phyloP scores from a whole-genome alignment of 371 early-diverging fungal species.

The Apophysomyces trapeziformis region DNA sequence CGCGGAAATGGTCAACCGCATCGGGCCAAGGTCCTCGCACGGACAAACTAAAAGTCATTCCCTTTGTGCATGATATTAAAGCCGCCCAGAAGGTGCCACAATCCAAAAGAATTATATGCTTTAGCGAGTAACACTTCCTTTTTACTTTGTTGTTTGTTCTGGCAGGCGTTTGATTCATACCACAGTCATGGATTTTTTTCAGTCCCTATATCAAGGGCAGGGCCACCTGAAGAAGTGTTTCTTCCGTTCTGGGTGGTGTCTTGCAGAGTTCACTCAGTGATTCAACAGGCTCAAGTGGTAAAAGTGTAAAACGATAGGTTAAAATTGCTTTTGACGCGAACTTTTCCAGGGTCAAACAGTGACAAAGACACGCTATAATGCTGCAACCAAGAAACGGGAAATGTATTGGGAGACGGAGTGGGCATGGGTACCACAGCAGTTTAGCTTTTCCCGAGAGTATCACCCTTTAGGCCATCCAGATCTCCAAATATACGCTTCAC shows the following conservation, averaged over 20 bases:
- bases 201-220: conserved; percentile 40
- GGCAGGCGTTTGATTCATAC: conserved; percentile 56
- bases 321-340: too few species aligned
- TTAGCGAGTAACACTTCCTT: too few species aligned
- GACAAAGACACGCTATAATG: conserved; percentile 47
- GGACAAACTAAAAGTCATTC: conserved; percentile 57
- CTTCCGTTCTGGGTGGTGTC: conserved; percentile 67
- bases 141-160: background rate
- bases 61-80: conserved; percentile 59
- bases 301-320: too few species aligned
- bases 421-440: conserved; percentile 51
- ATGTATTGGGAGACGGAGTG: conserved; percentile 59
- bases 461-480: conserved; percentile 47
- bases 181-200: conserved; percentile 69
- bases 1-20: background rate
- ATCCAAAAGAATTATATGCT: too few species aligned
- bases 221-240: conserved; percentile 58
- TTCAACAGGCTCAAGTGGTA: conserved; percentile 64
- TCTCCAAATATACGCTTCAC: conserved; percentile 62
- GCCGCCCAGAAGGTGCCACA: conserved; percentile 56
- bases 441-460: conserved; percentile 51
- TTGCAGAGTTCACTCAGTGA: conserved; percentile 49
- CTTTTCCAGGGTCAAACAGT: conserved; percentile 40
- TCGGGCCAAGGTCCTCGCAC: conserved; percentile 40
- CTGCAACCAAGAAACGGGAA: conserved; percentile 50